Evolutionary conservation across 108 stramenopile genomes (phyloP).

Genomic region (Hondaea fermentalgiana): DNA sequence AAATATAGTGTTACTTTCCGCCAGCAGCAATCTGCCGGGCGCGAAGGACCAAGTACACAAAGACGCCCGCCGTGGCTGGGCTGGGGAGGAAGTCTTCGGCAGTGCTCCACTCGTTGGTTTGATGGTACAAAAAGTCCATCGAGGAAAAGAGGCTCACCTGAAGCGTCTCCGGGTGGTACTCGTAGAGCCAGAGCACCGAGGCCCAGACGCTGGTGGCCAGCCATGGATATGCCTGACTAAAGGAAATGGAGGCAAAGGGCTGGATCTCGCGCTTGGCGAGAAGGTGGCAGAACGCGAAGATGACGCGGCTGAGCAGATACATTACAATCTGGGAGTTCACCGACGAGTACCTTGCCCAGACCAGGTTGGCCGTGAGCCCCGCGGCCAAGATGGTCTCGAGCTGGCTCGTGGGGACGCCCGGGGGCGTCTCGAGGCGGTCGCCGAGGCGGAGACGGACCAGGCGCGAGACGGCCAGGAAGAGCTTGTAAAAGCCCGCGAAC

Average conservation of each 20-base stretch:
- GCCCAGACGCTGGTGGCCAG: neutral
- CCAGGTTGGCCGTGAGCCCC: neutral
- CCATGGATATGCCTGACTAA: neutral
- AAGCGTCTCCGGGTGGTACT: slow-evolving; percentile 11
- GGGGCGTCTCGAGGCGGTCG: neutral
- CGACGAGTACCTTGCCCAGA: neutral
- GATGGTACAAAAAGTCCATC: slow-evolving; percentile 11
- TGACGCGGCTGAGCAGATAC: neutral
- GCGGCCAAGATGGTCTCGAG: neutral
- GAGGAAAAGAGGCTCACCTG: neutral
- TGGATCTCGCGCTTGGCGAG: neutral
- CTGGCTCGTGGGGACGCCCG: neutral
- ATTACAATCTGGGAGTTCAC: slow-evolving; percentile 8
- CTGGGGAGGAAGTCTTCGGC: slow-evolving; percentile 11
- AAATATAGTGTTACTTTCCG: neutral
- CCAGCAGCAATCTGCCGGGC: neutral
- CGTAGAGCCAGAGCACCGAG: slow-evolving; percentile 2
- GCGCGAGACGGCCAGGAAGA: neutral
- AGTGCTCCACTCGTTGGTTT: neutral
- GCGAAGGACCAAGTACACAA: neutral
- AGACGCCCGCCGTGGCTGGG: neutral
- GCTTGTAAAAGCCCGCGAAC: neutral
- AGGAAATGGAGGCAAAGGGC: neutral
- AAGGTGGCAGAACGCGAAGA: neutral
- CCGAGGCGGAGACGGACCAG: neutral